A percentile compares a stretch with the other conserved stretches of the same genome.
phyloP scores from a whole-genome alignment of 805 yeast species.

The Sugiyamaella chiloensis region DNA sequence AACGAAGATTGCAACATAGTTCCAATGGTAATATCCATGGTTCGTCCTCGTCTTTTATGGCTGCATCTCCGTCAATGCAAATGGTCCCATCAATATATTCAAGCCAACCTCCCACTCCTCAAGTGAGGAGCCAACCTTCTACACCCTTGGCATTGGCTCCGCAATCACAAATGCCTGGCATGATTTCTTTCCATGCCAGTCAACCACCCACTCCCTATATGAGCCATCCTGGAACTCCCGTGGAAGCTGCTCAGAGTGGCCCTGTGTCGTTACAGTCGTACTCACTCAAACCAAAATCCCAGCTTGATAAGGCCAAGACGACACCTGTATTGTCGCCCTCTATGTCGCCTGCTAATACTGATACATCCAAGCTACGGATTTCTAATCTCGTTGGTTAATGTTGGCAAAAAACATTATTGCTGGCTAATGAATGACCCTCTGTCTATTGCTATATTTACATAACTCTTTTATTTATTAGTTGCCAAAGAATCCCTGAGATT shows the following conservation, averaged over 20 bases:
- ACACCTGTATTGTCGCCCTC: constrained; percentile 3
- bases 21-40: no score
- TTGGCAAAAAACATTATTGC: background rate
- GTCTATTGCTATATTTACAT: background rate
- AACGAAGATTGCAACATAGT: background rate
- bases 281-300: no score
- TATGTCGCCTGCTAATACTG: constrained; percentile 4
- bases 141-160: background rate
- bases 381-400: constrained; percentile 11
- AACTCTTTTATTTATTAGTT: constrained; percentile 24
- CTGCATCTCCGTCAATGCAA: no score
- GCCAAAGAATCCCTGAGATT: constrained; percentile 77
- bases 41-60: no score
- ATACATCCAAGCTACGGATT: constrained; percentile 11
- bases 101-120: constrained; percentile 1
- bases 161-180: background rate
- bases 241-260: no score
- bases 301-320: no score
- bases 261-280: no score
- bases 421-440: background rate
- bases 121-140: background rate
- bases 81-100: background rate
- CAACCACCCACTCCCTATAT: background rate
- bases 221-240: no score
- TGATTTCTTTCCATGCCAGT: background rate